Evolutionary conservation across 768 basidiomycete species (phyloP), one percentile per base, ranked within the genome.

Genomic region (Aureoboletus auriporus): DNA sequence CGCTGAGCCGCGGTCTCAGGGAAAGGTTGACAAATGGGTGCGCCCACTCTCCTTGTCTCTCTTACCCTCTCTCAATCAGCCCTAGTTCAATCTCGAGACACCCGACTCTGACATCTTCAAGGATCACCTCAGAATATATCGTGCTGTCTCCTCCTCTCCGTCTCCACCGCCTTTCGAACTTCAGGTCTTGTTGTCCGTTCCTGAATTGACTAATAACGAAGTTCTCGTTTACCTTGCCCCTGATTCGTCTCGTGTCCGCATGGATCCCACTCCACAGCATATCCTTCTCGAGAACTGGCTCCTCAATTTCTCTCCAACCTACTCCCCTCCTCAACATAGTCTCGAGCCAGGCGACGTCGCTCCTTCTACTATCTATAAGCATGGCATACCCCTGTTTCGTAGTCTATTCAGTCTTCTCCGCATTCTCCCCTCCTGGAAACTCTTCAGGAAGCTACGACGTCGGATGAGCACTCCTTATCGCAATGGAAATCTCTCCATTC

Each of bases 1-100:
- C 37, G 65, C 67, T 43, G 79, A 77, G 55, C 63, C 65, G 1
- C 66, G 56, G 49, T 54, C 58, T 29, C 70, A 67, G 52, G 66
- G 70, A 34, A 88, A 79, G 72, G 68, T 77, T 39, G 89, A 92
- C 63, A 90, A 87, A 78, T 91, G 89, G 89, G 88, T 90, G 42
- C 50, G 86, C 71, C 1, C 23, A 2, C 29, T 14, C 13, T 10
- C 11, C n/a, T 16, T 23, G 3, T 43, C 20, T 34, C 27, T 39
- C 31, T 23, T 28, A 23, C 39, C 17, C 14, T 33, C 31, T 29
- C 28, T 50, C 28, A 42, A 9, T n/a, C 28, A 6, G 9, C n/a
- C 35, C 16, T 47, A 90, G 89, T 90, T 90, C 75, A 90, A 89
- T 66, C 72, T 90, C 44, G 87, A 89, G 68, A 87, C 81, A 1